Conservation (phyloP, 352 stramenopile species). For the Phytophthora quininea region DNA sequence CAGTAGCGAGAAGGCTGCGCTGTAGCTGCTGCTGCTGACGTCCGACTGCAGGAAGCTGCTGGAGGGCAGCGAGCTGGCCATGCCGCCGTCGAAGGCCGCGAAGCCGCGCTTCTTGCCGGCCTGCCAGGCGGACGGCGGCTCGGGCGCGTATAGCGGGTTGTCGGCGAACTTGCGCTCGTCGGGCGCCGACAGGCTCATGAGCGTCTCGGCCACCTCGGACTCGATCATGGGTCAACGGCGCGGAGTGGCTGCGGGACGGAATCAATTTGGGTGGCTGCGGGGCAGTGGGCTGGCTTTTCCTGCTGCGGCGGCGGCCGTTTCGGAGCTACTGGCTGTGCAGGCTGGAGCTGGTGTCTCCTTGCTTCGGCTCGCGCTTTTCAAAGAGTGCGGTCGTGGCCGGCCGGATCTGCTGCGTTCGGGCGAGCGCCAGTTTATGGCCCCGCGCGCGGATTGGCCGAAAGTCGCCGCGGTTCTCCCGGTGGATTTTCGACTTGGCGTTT, state of each 20-base stretch:
- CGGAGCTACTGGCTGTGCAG: background rate
- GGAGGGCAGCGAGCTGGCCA: constrained; percentile 60
- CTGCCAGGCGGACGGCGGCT: constrained; percentile 59
- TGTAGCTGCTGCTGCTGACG: constrained; percentile 13
- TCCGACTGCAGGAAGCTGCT: constrained; percentile 48
- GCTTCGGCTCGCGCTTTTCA: background rate
- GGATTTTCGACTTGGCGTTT: background rate
- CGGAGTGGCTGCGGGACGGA: constrained; percentile 4
- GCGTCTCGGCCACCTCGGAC: constrained; percentile 74
- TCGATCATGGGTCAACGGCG: constrained; percentile 53
- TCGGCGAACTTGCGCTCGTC: constrained; percentile 71
- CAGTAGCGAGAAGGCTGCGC: constrained; percentile 46
- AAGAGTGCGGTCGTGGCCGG: constrained; percentile 1
- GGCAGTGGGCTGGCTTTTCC: constrained; percentile 6
- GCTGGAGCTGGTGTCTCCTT: background rate
- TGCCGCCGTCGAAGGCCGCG: constrained; percentile 39
- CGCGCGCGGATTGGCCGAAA: background rate
- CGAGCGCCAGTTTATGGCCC: background rate
- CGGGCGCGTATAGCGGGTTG: constrained; percentile 59
- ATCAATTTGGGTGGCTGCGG: constrained; percentile 11
- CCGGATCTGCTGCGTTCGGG: background rate
- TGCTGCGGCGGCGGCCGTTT: background rate
- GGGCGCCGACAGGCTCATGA: constrained; percentile 81
- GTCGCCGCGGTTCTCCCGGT: background rate
- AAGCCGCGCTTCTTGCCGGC: constrained; percentile 60